Evolutionary conservation across 176 grass and related monocot species (phyloP), one percentile per base, ranked within the genome.

Genomic region (Oryza meridionalis): DNA sequence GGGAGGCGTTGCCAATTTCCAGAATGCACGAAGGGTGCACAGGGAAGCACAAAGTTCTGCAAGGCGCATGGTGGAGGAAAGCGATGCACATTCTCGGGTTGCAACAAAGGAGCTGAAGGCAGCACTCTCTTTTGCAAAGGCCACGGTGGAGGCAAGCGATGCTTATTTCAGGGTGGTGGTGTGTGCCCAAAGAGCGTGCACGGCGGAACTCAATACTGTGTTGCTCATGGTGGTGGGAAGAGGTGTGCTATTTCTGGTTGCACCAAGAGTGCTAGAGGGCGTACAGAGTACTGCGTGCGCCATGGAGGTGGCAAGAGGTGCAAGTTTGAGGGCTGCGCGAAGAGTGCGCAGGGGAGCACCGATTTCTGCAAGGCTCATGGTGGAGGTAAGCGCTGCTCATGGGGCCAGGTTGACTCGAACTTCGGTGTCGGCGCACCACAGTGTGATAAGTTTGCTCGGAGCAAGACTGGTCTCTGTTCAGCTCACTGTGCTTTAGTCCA

Each of bases 261-360:
- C 79, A 91, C 93, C 4, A 99, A 89, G 86, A 96, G 97, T 29
- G 97, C 93, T 50, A 89, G 97, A 83, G 97, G 97, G n/a, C 77
- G 97, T 7, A 96, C 97, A 1, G 78, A 94, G 24, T 94, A 87
- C 75, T 99, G 93, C 70, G 93, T 96, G 6, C 85, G 97, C 6
- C 97, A 99, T 88, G 97, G 97, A n/a, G 93, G 97, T 31, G 97
- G 93, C 35, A 99, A 92, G 75, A 79, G 97, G 35, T 99, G 97
- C 84, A 81, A 50, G 46, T 76, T 79, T 12, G 72, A 79, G 21
- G 88, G 84, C 51, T 99, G 97, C 68, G 45, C 46, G 15, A 99
- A 92, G 76, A 99, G 96, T 59, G 96, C 93, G 0, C 90, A 94
- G 68, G 93, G 96, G 45, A 88, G 93, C 58, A 99, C 96, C 11